Conservation (phyloP, 23 red algal genomes). For the Chondrus crispus region DNA sequence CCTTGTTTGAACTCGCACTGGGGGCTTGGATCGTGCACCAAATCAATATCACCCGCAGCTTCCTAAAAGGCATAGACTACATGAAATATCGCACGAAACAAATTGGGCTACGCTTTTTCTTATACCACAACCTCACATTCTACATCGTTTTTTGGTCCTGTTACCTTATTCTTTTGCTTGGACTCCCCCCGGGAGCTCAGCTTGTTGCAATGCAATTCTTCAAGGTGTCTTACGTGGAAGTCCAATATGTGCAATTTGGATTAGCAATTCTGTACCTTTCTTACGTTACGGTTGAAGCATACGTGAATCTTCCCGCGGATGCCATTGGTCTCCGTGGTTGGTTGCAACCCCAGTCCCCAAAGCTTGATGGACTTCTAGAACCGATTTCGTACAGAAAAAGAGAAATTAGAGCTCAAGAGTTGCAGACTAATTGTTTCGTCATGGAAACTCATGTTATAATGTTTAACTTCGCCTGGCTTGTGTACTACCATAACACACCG, state of each 20-base stretch:
- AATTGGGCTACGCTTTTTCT: conserved; percentile 81
- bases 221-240: conserved; percentile 58
- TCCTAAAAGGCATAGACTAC: conserved; percentile 56
- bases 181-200: conserved; percentile 48
- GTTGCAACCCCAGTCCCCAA: conserved; percentile 51
- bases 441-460: conserved; percentile 81
- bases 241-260: conserved; percentile 65
- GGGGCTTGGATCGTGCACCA: conserved; percentile 56
- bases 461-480: conserved; percentile 83
- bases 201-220: conserved; percentile 48
- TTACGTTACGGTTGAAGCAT: conserved; percentile 56
- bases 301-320: conserved; percentile 69
- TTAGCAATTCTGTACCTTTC: conserved; percentile 55
- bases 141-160: conserved; percentile 70
- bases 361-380: conserved; percentile 28
- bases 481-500: conserved; percentile 70
- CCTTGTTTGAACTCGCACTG: conserved; percentile 35
- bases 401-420: background rate
- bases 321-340: conserved; percentile 59
- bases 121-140: conserved; percentile 76
- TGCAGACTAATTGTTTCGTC: conserved; percentile 71
- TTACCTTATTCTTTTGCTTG: conserved; percentile 49
- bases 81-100: conserved; percentile 79
- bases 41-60: conserved; percentile 51
- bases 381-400: background rate